Percentiles rank a stretch among this genome's conserved stretches.
These are phyloP conservation scores for Cyanidium caldarium DNA, from an alignment of 23 red algal species.

Conservation along the genomic window DNA sequence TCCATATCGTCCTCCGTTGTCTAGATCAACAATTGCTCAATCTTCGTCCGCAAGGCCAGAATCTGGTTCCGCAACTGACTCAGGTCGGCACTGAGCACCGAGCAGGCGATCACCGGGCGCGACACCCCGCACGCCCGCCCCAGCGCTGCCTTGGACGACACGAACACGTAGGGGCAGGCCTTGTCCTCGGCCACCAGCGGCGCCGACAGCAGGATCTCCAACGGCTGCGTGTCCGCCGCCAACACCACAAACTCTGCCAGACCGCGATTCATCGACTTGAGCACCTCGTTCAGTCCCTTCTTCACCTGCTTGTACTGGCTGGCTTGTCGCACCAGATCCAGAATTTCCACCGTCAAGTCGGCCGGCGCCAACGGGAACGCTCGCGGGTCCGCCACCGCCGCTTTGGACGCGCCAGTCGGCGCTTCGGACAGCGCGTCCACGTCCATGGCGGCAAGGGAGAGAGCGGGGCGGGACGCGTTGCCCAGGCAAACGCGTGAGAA, in stretches of 20 bases:
- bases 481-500: too few species aligned
- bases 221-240: conserved; percentile 80
- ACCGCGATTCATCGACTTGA: conserved; percentile 88
- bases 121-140: conserved; percentile 88
- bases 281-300: conserved; percentile 97
- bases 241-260: conserved; percentile 85
- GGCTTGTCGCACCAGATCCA: conserved; percentile 90
- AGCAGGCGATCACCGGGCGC: conserved; percentile 78
- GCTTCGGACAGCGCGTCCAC: too few species aligned
- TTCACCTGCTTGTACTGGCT: conserved; percentile 92
- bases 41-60: conserved; percentile 55
- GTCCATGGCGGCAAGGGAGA: too few species aligned
- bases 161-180: conserved; percentile 96
- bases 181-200: conserved; percentile 98
- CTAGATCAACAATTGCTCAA: conserved; percentile 79
- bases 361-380: conserved; percentile 76
- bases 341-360: conserved; percentile 73
- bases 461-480: too few species aligned
- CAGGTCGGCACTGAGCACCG: conserved; percentile 51
- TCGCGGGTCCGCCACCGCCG: conserved; percentile 46
- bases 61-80: conserved; percentile 54
- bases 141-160: conserved; percentile 68
- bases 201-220: conserved; percentile 83
- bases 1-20: not conserved
- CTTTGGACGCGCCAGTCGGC: too few species aligned